Base-by-base conservation (phyloP, 805 yeast species). In the Nakazawaea molendinolei region DNA sequence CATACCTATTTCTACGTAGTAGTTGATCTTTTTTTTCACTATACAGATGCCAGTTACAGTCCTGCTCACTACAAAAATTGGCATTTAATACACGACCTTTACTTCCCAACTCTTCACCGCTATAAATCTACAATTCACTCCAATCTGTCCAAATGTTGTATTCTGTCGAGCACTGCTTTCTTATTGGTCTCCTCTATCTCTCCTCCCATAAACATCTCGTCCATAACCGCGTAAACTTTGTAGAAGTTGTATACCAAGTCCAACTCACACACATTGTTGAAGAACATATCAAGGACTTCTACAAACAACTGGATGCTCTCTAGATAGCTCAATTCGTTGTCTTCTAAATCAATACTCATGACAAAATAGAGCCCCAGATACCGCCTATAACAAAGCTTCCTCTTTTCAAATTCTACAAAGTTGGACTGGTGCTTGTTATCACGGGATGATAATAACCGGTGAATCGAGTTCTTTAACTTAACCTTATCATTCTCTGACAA, bases 361-460 rank as follows among this genome's bases (percentile, higher is more conserved):
- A 87, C 76, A 54, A 92, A 87, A 56, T 78, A 90, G 9, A 90
- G 61, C 5, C 97, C 97, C 3, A 96, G 97, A 52, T 90, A 90
- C 40, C 97, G 63, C 44, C 95, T 66, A 54, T 89, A 89, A 1
- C 90, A 87, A 34, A 92, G 62, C 52, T 83, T 84, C 39, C 67
- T 62, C 32, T 65, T 57, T 40, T 72, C 71, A 44, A 76, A 75
- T 51, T 56, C 47, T 5, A 53, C 55, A 36, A 52, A 53, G 33
- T 52, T 55, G 55, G 63, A 66, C 48, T 86, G 95, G 48, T 79
- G 73, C 51, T 79, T 83, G 52, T 82, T 86, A 51, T 89, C 97
- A 48, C 96, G 68, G 3, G 89, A 69, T 0, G 89, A 78, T 7
- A 89, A 79, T 31, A 86, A 61, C 39, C 87, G 69, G 59, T 89